Evolutionary conservation across 495 filamentous ascomycete species (phyloP).

Genomic region (Cryomyces minteri): DNA sequence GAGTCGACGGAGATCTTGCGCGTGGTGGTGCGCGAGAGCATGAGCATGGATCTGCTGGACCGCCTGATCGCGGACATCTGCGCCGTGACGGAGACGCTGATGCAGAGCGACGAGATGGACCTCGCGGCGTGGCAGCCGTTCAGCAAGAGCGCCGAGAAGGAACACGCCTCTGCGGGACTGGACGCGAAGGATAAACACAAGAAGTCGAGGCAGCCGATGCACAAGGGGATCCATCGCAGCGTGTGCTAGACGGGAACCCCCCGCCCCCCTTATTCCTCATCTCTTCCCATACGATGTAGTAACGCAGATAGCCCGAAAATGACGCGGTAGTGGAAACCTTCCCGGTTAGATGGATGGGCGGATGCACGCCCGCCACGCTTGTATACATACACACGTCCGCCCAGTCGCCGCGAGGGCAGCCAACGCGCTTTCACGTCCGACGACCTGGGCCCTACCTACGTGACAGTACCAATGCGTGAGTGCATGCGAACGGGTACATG

Average conservation of each 20-base stretch:
- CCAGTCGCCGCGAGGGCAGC: no score
- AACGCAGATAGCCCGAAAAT: no score
- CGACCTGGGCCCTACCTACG: no score
- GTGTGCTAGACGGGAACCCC: conserved; percentile 37
- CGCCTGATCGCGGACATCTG: conserved; percentile 36
- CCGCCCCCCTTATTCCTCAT: no score
- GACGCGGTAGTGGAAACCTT: no score
- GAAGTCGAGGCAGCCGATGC: conserved; percentile 25
- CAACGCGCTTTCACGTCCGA: no score
- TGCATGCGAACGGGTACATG: no score
- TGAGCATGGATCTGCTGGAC: conserved; percentile 52
- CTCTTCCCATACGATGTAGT: no score
- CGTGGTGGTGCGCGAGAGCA: conserved; percentile 48
- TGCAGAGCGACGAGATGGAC: conserved; percentile 29
- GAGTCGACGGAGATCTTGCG: conserved; percentile 48
- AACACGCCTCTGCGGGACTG: conserved; percentile 17
- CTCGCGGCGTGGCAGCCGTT: conserved; percentile 21
- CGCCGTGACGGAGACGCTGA: conserved; percentile 36
- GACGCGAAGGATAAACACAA: conserved; percentile 18
- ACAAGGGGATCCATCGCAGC: conserved; percentile 37
- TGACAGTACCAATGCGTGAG: no score
- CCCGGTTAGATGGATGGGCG: no score
- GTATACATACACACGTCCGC: no score
- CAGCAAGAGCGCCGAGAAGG: conserved; percentile 19
- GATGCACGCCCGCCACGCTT: no score